Conservation (phyloP, 208 protist species). For the Acanthamoeba royreba region DNA sequence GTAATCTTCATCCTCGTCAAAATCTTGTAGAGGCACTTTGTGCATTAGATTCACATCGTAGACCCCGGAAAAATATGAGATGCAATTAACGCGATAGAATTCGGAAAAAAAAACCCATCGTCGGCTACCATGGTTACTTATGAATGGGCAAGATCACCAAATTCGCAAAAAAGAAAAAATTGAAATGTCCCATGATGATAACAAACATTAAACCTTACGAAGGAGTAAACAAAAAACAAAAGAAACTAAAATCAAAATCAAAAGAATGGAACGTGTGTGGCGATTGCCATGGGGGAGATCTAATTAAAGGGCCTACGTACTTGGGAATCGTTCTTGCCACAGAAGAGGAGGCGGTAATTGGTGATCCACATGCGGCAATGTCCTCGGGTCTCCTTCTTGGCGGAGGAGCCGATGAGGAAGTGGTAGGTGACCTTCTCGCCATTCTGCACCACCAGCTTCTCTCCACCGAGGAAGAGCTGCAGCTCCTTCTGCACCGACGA, state of each 20-base stretch:
- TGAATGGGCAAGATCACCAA: background rate
- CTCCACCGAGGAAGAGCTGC: background rate
- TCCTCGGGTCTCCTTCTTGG: background rate
- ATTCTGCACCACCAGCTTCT: background rate
- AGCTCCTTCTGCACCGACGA: background rate
- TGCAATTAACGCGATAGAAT: no score
- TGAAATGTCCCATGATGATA: no score
- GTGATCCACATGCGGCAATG: background rate
- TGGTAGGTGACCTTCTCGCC: background rate
- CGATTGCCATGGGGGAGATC: background rate
- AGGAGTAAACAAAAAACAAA: no score
- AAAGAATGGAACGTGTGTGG: no score
- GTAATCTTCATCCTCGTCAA: no score
- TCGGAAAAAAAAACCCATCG: no score
- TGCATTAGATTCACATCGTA: no score
- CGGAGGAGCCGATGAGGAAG: background rate
- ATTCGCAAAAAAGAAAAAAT: background rate
- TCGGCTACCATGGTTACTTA: no score
- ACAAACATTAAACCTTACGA: no score
- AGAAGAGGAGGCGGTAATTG: constrained; percentile 13
- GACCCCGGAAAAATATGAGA: no score
- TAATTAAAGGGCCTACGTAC: background rate
- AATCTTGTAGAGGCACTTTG: no score
- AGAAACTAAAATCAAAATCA: no score
- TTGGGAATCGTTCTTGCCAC: background rate